phyloP scores from a whole-genome alignment of 2,329 filamentous ascomycete genomes.

The Fusarium sp. region DNA sequence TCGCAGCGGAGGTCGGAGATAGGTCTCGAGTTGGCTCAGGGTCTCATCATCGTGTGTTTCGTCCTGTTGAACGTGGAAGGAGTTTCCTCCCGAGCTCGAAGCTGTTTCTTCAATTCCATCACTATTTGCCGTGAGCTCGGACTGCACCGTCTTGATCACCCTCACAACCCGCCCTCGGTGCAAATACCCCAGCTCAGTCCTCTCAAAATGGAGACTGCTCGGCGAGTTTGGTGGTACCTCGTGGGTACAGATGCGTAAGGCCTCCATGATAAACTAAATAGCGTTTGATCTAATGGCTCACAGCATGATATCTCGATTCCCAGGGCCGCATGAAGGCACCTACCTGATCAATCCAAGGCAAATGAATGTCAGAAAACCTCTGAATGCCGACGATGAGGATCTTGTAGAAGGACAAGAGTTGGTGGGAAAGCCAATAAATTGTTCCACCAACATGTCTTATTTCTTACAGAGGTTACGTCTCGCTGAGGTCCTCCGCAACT shows the following conservation, averaged over 20 bases:
- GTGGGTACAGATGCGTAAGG: conserved; percentile 52
- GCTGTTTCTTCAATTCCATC: conserved; percentile 28
- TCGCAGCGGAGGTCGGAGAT: conserved; percentile 41
- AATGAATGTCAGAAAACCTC: conserved; percentile 51
- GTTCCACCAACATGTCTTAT: conserved; percentile 50
- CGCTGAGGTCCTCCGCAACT: conserved; percentile 48
- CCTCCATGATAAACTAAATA: neutral
- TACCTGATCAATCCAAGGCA: conserved; percentile 51
- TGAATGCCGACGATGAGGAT: conserved; percentile 52
- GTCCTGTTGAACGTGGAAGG: conserved; percentile 50
- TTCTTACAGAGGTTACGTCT: conserved; percentile 51
- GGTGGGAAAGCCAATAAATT: conserved; percentile 42
- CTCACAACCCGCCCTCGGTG: conserved; percentile 25
- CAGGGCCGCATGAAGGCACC: conserved; percentile 47
- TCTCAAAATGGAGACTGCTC: conserved; percentile 49
- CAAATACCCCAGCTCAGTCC: conserved; percentile 37
- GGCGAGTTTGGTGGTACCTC: conserved; percentile 57
- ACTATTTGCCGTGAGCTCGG: conserved; percentile 41
- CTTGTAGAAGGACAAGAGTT: conserved; percentile 43
- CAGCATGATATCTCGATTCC: conserved; percentile 51
- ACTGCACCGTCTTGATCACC: conserved; percentile 53
- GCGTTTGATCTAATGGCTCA: neutral
- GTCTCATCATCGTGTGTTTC: conserved; percentile 50
- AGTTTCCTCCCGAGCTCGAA: conserved; percentile 26
- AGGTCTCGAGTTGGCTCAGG: conserved; percentile 50